phyloP scores from a whole-genome alignment of 148 eudicot species.

The Linanthus parryae region DNA sequence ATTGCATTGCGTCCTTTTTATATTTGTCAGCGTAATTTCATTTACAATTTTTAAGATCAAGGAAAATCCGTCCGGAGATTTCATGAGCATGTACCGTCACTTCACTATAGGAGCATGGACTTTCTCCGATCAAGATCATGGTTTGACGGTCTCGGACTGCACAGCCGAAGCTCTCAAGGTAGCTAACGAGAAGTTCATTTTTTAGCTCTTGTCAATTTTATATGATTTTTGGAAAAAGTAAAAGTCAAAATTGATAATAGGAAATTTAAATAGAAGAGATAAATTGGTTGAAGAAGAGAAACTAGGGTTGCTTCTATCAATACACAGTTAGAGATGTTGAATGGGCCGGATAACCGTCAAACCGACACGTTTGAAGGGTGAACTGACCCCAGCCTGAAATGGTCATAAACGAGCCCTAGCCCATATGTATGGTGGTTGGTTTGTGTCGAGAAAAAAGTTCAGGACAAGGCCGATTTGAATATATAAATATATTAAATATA shows the following conservation, averaged over 20 bases:
- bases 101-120: constrained; percentile 39
- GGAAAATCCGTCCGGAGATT: constrained; percentile 32
- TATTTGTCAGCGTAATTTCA: not conserved
- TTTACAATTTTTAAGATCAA: constrained; percentile 8
- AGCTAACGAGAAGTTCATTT: too few species aligned
- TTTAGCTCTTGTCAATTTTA: too few species aligned
- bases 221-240: too few species aligned
- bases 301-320: not conserved
- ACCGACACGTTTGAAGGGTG: too few species aligned
- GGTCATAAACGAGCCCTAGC: too few species aligned
- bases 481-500: too few species aligned
- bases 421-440: too few species aligned
- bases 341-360: not conserved
- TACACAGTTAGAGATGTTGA: not conserved
- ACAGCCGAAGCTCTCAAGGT: constrained; percentile 34
- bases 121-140: constrained; percentile 40
- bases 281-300: not conserved
- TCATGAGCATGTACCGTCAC: constrained; percentile 29
- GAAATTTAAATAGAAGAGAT: too few species aligned
- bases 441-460: too few species aligned
- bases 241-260: too few species aligned
- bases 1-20: not conserved
- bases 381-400: too few species aligned
- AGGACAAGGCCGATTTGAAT: too few species aligned
- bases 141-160: constrained; percentile 39